A percentile compares a stretch with the other conserved stretches of the same genome.
Conservation (phyloP, 257 asterid genomes). For the Petrea volubilis region DNA sequence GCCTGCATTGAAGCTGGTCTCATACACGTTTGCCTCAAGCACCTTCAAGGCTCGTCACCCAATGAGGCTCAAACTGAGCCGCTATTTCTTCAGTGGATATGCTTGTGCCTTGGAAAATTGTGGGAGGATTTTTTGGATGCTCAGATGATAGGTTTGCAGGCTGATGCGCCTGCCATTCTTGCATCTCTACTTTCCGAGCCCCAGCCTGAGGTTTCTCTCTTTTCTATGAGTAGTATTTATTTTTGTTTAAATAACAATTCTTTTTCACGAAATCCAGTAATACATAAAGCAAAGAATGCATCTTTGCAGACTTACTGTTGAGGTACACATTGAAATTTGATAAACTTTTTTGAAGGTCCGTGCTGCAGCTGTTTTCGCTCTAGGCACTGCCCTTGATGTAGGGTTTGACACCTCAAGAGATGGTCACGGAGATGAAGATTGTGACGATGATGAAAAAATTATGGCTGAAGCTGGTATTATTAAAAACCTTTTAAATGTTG, state of each 20-base stretch:
- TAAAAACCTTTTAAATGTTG: conserved; percentile 73
- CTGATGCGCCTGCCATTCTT: conserved; percentile 83
- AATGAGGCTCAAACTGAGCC: conserved; percentile 89
- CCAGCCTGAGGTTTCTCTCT: conserved; percentile 85
- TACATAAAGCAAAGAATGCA: neutral
- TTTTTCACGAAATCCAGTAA: neutral
- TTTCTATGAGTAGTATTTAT: neutral
- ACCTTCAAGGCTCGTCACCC: conserved; percentile 75
- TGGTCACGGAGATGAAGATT: conserved; percentile 77
- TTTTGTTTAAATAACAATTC: neutral
- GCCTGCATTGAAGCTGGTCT: conserved; percentile 86
- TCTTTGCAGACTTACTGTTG: neutral
- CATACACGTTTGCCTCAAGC: conserved; percentile 76
- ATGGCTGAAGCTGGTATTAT: conserved; percentile 74
- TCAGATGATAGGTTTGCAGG: conserved; percentile 77
- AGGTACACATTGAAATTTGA: conserved; percentile 7
- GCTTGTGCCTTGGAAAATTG: conserved; percentile 91
- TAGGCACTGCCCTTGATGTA: conserved; percentile 82
- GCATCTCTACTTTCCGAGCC: conserved; percentile 90
- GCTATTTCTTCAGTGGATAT: conserved; percentile 95
- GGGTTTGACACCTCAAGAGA: conserved; percentile 81
- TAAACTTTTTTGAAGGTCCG: conserved; percentile 67
- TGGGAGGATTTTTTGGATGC: conserved; percentile 97
- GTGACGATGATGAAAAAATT: conserved; percentile 89
- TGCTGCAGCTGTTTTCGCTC: conserved; percentile 92